These are phyloP conservation scores for Peltaster fructicola DNA, from an alignment of 2,329 filamentous ascomycete genomes.

Conservation along the genomic window DNA sequence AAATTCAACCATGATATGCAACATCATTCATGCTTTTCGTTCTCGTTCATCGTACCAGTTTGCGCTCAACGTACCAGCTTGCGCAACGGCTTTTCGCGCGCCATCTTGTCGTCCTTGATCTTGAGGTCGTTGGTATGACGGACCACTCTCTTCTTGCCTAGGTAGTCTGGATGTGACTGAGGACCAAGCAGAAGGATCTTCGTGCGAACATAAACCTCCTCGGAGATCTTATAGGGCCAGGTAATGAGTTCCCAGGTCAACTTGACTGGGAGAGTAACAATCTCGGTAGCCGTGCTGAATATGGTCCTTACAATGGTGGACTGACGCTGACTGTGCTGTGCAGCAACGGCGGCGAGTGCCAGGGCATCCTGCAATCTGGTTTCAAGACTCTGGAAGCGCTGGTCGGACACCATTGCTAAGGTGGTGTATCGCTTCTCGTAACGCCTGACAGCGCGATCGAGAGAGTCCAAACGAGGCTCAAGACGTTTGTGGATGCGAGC, in stretches of 20 bases:
- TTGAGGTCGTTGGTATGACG: too few relatives aligned
- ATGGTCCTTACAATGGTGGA: conserved; percentile 9
- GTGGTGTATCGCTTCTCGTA: conserved; percentile 80
- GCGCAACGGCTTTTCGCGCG: too few relatives aligned
- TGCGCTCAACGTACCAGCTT: too few relatives aligned
- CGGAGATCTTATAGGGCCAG: too few relatives aligned
- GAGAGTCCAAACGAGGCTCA: conserved; percentile 66
- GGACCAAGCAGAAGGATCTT: too few relatives aligned
- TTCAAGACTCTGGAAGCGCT: conserved; percentile 55
- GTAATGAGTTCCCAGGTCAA: conserved; percentile 6
- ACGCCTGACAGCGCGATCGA: conserved; percentile 73
- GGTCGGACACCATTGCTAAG: conserved; percentile 58
- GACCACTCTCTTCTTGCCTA: too few relatives aligned
- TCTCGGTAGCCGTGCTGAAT: conserved; percentile 6
- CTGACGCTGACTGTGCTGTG: conserved; percentile 22
- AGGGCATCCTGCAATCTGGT: conserved; percentile 57
- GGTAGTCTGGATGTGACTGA: too few relatives aligned
- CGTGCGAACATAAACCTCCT: too few relatives aligned
- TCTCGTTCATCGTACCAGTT: too few relatives aligned
- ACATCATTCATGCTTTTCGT: too few relatives aligned
- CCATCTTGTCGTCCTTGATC: too few relatives aligned
- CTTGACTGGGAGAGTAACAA: conserved; percentile 8
- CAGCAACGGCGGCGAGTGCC: conserved; percentile 61
- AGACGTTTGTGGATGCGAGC: conserved; percentile 47
- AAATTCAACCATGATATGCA: too few relatives aligned